Evolutionary conservation across 1,284 basidiomycete species (phyloP), one percentile per base, ranked within the genome.

Genomic region (Phlebopus sp.): DNA sequence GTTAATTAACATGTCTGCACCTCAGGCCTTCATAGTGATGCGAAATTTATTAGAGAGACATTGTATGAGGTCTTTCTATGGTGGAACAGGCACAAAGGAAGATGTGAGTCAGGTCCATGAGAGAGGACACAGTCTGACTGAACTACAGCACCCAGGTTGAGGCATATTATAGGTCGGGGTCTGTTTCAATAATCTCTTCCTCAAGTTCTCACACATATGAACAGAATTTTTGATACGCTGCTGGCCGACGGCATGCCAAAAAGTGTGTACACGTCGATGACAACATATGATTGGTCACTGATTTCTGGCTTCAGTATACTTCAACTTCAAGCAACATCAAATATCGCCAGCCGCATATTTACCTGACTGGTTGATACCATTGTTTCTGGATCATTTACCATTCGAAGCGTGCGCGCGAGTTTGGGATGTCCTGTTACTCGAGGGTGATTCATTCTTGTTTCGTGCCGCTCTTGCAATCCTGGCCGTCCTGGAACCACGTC

Each of bases 241-340:
- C 74, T 96, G 21, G 92, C 92, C 19, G 93, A 97, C 64, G 83
- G 86, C 37, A 95, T 97, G 86, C 96, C 96, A 0, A 96, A 93
- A 73, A 83, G 91, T 95, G 58, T 59, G 79, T 57, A 7, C 19
- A n/a, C 31, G 37, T 34, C 35, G 5, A 18, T 51, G 35, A 11
- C 36, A 15, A 25, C 29, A 41, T 39, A 43, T 13, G 15, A 34
- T 35, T 29, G 29, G 49, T 14, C n/a, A 6, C 27, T 51, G 29
- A 36, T 39, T 43, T 52, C 45, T 41, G 1, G 37, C 44, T 9
- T 11, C 43, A 91, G 91, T 94, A 57, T 96, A 92, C 67, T 94
- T 94, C 69, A 96, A 96, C 70, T 95, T 95, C 71, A 94, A 95
- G 64, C 90, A 93, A 60, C 87, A 92, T 63, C 87, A 91, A 54